These are phyloP conservation scores for Capsicum rhomboideum DNA, from an alignment of 257 asterid genomes.

Conservation along the genomic window DNA sequence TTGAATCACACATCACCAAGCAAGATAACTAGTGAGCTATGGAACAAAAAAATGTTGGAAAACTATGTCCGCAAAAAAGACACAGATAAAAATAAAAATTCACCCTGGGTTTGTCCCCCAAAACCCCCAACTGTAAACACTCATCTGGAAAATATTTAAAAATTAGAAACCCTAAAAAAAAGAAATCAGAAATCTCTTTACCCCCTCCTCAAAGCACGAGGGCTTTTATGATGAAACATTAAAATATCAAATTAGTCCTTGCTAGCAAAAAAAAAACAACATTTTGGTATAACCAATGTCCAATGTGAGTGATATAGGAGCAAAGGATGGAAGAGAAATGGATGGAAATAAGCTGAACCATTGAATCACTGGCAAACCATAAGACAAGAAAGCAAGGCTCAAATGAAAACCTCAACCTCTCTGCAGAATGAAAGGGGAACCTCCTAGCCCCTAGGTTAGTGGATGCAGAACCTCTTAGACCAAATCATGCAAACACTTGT, in stretches of 20 bases:
- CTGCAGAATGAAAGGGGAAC: background rate
- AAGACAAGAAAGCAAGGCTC: background rate
- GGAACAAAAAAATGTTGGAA: background rate
- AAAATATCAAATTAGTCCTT: background rate
- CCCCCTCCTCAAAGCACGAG: background rate
- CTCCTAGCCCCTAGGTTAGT: background rate
- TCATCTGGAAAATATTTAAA: background rate
- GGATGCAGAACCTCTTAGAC: background rate
- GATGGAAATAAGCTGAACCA: background rate
- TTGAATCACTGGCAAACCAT: background rate
- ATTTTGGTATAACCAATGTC: background rate
- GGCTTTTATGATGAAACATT: background rate
- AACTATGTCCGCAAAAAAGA: background rate
- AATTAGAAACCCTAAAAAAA: background rate
- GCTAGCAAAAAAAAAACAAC: background rate
- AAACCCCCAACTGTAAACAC: background rate
- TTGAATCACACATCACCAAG: slow-evolving; percentile 32
- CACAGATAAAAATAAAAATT: background rate
- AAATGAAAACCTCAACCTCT: background rate
- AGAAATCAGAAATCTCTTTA: background rate
- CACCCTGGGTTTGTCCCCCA: background rate
- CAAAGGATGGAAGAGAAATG: background rate
- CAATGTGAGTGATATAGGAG: background rate
- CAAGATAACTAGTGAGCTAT: slow-evolving; percentile 8
- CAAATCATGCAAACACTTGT: background rate